Conservation (phyloP, 192 early-diverging fungal species). For the Backusella morwellensis region DNA sequence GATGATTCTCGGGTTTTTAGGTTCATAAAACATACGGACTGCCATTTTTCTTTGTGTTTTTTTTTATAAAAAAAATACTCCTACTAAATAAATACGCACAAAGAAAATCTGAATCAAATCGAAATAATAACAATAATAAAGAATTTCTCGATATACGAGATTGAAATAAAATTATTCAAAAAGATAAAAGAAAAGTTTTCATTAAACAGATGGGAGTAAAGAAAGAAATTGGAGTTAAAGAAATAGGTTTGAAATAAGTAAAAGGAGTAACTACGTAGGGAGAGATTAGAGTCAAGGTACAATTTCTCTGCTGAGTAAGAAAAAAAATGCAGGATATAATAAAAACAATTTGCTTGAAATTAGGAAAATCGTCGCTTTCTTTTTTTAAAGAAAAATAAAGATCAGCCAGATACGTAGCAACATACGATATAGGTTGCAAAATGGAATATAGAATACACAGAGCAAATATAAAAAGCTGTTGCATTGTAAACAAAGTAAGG, state of each 20-base stretch:
- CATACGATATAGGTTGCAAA: no score
- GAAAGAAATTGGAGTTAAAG: not conserved
- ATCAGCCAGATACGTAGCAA: not conserved
- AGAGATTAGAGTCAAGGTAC: not conserved
- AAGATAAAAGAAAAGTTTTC: not conserved
- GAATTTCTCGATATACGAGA: not conserved
- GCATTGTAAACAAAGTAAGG: no score
- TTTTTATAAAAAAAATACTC: not conserved
- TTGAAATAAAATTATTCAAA: not conserved
- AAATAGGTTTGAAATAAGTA: not conserved
- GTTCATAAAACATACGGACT: not conserved
- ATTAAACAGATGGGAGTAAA: not conserved
- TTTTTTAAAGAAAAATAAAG: not conserved
- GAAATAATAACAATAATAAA: not conserved
- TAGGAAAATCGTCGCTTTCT: no score
- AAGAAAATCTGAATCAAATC: not conserved
- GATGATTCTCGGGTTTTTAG: constrained; percentile 15
- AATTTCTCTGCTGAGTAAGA: not conserved
- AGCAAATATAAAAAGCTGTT: no score
- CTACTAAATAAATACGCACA: not conserved
- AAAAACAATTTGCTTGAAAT: not conserved
- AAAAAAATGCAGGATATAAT: not conserved
- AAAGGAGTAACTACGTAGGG: not conserved
- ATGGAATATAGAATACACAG: no score
- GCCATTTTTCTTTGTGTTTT: not conserved